These are phyloP conservation scores for Ascodesmis nigricans DNA, from an alignment of 495 filamentous ascomycete species.

Conservation along the genomic window DNA sequence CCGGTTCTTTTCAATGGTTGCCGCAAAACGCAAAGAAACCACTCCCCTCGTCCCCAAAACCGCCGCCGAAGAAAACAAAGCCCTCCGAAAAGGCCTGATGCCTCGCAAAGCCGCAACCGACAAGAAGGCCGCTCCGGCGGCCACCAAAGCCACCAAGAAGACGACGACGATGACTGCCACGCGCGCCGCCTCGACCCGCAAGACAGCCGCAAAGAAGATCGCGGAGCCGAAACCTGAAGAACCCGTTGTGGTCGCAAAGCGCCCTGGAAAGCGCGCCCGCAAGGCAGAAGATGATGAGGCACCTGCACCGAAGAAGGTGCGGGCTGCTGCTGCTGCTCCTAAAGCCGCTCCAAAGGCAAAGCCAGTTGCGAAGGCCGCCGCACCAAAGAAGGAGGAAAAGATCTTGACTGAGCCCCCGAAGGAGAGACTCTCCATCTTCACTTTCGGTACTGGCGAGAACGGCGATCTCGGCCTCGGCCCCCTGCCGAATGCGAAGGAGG, in stretches of 20 bases:
- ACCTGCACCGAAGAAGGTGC: conserved; percentile 10
- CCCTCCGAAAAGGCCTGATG: conserved; percentile 9
- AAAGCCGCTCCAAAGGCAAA: conserved; percentile 12
- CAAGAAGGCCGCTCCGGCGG: conserved; percentile 9
- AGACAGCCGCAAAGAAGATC: conserved; percentile 9
- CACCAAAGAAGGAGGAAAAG: background rate
- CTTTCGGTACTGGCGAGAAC: conserved; percentile 44
- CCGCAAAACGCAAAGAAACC: background rate
- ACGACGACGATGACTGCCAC: background rate
- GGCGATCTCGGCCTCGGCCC: conserved; percentile 47
- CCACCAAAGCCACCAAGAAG: conserved; percentile 12
- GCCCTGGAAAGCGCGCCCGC: conserved; percentile 3
- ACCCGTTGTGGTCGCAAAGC: conserved; percentile 5
- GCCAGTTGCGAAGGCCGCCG: conserved; percentile 3
- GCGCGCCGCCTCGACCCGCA: background rate
- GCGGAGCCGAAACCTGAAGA: conserved; percentile 13
- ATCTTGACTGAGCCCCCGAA: conserved; percentile 20
- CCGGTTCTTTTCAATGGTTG: background rate
- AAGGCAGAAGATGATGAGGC: background rate
- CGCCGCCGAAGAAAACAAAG: conserved; percentile 14
- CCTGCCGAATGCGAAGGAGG: conserved; percentile 36
- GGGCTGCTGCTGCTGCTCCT: conserved; percentile 3
- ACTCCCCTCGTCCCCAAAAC: too few species aligned
- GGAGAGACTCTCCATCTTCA: conserved; percentile 37
- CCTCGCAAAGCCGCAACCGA: conserved; percentile 11